Base-by-base conservation (phyloP, 768 basidiomycete species). In the Lepiota subincarnata region DNA sequence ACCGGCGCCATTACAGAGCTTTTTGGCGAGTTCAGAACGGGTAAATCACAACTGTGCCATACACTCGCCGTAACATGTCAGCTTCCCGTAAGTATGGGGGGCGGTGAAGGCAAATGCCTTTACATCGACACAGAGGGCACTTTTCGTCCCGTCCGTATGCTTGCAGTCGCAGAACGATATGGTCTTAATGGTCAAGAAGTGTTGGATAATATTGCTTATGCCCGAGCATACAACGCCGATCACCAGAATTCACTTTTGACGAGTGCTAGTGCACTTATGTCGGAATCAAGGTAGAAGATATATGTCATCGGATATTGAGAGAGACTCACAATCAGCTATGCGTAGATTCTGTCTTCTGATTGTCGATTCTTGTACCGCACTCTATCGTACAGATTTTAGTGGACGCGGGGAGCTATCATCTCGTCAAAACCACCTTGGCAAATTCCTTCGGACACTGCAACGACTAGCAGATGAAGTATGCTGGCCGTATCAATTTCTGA, bases 111-210 rank as follows among this genome's bases (percentile, higher is more conserved):
- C 36, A 99, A 99, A 72, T 98, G 96, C 65, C 75, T 99, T 41
- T 99, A 97, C 70, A 98, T 99, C 70, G 97, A 99, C 68, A 98
- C 97, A 0, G 97, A 99, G 65, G 96, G 96, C 22, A 99, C 97
- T 7, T 99, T 99, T 77, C 93, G 97, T 61, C 97, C 97, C 18
- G 90, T 91, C 38, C 89, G 97, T 50, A 77, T 98, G 41, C 80
- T 98, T 35, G 93, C 96, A 0, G 92, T 95, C 10, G 96, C 97
- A 2, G 95, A 97, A 71, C 79, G 97, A 47, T 95, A 87, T 66
- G 97, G 97, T n/a, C 75, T 99, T 60, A 96, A 92, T 59, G 95
- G 94, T 43, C 96, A 99, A 68, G 96, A 98, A 68, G 97, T 98
- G 0, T 74, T 98, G 58, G 97, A 99, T 68, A 99, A 99, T 62